Conservation (phyloP, 2,329 filamentous ascomycete genomes). For the Xylariales sp. region DNA sequence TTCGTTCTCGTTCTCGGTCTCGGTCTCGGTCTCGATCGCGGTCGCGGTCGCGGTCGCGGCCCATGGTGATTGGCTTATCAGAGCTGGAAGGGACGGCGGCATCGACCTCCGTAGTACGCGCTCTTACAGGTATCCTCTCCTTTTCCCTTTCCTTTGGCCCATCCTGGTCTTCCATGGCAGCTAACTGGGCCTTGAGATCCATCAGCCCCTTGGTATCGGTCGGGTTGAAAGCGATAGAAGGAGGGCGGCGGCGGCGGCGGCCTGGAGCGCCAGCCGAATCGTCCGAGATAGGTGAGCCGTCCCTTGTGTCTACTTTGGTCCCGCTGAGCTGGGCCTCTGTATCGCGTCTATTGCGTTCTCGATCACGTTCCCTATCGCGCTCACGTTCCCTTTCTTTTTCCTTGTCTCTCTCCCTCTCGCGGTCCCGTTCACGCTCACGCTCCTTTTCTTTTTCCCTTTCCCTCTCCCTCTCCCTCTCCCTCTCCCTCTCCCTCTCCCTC, state of each 20-base stretch:
- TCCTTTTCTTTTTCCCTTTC: slow-evolving; percentile 13
- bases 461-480: slow-evolving; percentile 8
- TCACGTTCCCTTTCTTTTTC: slow-evolving; percentile 25
- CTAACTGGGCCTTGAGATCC: slow-evolving; percentile 46
- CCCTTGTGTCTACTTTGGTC: slow-evolving; percentile 23
- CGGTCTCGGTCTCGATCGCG: slow-evolving; percentile 9
- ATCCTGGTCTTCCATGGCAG: slow-evolving; percentile 34
- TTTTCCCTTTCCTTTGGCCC: slow-evolving; percentile 21
- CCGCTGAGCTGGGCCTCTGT: slow-evolving; percentile 31
- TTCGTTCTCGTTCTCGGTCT: slow-evolving; percentile 9
- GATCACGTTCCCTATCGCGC: slow-evolving; percentile 18
- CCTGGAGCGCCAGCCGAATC: slow-evolving; percentile 33
- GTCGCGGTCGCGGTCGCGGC: background rate
- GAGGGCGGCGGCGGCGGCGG: slow-evolving; percentile 32
- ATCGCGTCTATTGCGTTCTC: slow-evolving; percentile 27
- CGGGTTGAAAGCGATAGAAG: slow-evolving; percentile 44
- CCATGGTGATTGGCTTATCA: slow-evolving; percentile 6
- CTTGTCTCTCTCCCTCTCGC: slow-evolving; percentile 13
- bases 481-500: slow-evolving; percentile 12
- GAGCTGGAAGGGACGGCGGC: slow-evolving; percentile 11
- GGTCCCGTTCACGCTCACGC: slow-evolving; percentile 14
- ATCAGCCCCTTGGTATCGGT: slow-evolving; percentile 47
- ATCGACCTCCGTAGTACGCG: slow-evolving; percentile 13
- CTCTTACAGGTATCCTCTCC: slow-evolving; percentile 12
- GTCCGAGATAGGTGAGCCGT: slow-evolving; percentile 34